These are phyloP conservation scores for Cucurbita moschata DNA, from an alignment of 306 rosid species.

Conservation along the genomic window DNA sequence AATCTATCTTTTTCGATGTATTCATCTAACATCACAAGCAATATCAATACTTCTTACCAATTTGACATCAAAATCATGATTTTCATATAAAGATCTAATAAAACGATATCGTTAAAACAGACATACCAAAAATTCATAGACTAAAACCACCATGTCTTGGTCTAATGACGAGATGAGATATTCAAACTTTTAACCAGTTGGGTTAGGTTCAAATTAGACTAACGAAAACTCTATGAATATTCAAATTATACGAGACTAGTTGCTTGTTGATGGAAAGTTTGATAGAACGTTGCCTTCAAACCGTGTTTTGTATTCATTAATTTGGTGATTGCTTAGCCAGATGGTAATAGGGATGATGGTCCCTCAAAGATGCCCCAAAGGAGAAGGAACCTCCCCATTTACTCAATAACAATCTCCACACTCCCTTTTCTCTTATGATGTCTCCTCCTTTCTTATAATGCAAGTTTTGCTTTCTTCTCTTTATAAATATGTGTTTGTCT, in stretches of 20 bases:
- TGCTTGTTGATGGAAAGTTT: background rate
- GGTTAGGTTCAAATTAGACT: background rate
- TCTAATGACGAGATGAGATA: background rate
- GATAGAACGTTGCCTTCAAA: background rate
- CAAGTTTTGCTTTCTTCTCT: background rate
- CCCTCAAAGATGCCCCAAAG: background rate
- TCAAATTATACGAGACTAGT: background rate
- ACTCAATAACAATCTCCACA: constrained; percentile 2
- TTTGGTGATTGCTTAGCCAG: constrained; percentile 1
- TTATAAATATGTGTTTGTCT: background rate
- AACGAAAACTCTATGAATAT: background rate
- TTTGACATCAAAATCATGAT: background rate
- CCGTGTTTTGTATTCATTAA: background rate
- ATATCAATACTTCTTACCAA: too few species aligned
- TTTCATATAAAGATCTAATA: background rate
- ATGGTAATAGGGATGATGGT: constrained; percentile 1
- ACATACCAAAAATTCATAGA: background rate
- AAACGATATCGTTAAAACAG: background rate
- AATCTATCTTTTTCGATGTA: background rate
- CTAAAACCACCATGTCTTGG: background rate
- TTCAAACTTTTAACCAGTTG: background rate
- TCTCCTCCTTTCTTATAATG: background rate
- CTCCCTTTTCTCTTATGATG: background rate
- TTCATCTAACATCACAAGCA: background rate
- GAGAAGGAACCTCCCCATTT: background rate